Evolutionary conservation across 352 stramenopile genomes (phyloP).

Genomic region (Globisporangium cylindrosporum): DNA sequence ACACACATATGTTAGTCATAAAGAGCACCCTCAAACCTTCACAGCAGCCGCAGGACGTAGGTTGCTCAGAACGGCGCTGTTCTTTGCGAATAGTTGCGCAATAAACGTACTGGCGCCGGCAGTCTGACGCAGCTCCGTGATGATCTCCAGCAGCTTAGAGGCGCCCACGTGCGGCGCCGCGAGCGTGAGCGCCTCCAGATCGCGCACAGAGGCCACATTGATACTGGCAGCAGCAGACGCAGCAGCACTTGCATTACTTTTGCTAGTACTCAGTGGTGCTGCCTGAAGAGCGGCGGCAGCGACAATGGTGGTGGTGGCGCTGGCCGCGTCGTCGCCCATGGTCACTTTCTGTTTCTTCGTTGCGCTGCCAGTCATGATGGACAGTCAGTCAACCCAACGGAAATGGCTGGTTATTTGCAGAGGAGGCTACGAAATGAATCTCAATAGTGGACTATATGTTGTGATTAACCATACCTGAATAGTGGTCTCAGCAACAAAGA

Average conservation of each 20-base stretch:
- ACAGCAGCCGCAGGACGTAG: neutral
- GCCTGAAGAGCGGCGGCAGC: neutral
- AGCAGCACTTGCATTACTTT: neutral
- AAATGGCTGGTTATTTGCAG: neutral
- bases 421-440: neutral
- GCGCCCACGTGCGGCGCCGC: slow-evolving; percentile 32
- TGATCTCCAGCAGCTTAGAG: slow-evolving; percentile 60
- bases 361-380: neutral
- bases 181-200: slow-evolving; percentile 31
- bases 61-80: neutral
- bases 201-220: slow-evolving; percentile 11
- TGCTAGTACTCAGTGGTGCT: neutral
- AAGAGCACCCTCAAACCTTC: neutral
- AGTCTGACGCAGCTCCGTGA: slow-evolving; percentile 54
- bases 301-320: too few species aligned
- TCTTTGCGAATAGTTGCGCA: neutral
- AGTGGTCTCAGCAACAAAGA: too few species aligned
- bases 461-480: too few species aligned
- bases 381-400: neutral
- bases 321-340: slow-evolving; percentile 5
- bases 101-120: slow-evolving; percentile 57
- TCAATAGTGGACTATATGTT: neutral
- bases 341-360: slow-evolving; percentile 8
- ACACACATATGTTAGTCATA: slow-evolving; percentile 3
- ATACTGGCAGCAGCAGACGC: slow-evolving; percentile 1